Evolutionary conservation across 2,329 filamentous ascomycete genomes (phyloP), one percentile per base, ranked within the genome.

Genomic region (Ceratocystis colombiana): DNA sequence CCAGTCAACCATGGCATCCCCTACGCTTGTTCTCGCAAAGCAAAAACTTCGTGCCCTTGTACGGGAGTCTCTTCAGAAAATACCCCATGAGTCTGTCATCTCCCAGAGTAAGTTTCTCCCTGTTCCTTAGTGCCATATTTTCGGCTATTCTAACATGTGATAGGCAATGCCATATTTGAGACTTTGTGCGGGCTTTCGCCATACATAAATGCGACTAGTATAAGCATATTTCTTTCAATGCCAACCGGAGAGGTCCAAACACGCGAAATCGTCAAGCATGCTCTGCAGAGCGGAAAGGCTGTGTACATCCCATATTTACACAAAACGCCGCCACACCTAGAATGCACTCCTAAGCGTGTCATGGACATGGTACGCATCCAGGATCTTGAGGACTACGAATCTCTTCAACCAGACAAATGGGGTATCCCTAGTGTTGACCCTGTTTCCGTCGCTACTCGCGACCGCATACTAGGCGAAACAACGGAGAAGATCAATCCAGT

Each of bases 201-300:
- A 65, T 99, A 96, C 74, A 78, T 84, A 69, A 79, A 86, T 65
- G 92, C 94, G 53, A 82, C 79, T 68, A 82, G 84, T 64, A 84
- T 99, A 72, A 91, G 89, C 71, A 81, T 99, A 66, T 99, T 96
- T 74, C 80, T 99, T 17, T 94, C 93, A 10, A 99, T 99, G 94
- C 91, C 92, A 0, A 78, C 80, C 8, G 88, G 87, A 28, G 94
- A 99, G 77, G 83, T 96, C 30, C 89, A 91, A 71, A 99, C 94
- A 1, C 85, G 87, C 64, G 79, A 80, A 62, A 90, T 97, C 65
- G 90, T 97, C 7, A 83, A 84, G 33, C 84, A 96, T 78, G 92
- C 93, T 12, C 79, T 99, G 30, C 76, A 77, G 5, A 75, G 79
- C 2, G 90, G 89, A 48, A 99, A 97, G 76, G 80, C 87, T 68